These are phyloP conservation scores for Oryza glaberrima DNA, from an alignment of 176 grass and related monocot species.

Conservation along the genomic window DNA sequence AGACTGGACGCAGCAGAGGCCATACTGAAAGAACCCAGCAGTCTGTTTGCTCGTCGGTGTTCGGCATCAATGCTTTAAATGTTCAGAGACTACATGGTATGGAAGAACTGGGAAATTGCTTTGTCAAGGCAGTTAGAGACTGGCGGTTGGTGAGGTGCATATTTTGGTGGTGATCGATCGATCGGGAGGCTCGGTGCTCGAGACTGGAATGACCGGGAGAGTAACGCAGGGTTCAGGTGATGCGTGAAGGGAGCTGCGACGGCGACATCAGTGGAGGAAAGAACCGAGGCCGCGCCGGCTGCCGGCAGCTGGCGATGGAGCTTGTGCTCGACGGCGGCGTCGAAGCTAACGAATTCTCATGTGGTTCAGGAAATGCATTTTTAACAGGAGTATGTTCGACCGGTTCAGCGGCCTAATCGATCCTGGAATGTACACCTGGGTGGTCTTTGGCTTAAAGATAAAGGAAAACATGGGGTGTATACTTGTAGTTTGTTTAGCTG, in stretches of 20 bases:
- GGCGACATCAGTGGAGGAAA: slow-evolving; percentile 28
- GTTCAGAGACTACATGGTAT: not conserved
- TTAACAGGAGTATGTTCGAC: not conserved
- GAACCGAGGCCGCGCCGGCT: not conserved
- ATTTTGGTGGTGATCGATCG: not conserved
- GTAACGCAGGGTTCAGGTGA: slow-evolving; percentile 34
- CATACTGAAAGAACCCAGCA: not conserved
- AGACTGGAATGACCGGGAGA: slow-evolving; percentile 19
- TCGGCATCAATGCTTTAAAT: not conserved
- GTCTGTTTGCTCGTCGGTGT: not conserved
- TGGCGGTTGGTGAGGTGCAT: not conserved
- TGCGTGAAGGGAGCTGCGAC: slow-evolving; percentile 66
- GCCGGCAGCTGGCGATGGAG: not conserved
- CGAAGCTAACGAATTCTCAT: not conserved
- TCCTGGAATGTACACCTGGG: not conserved
- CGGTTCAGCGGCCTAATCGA: not conserved
- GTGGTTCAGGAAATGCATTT: not conserved
- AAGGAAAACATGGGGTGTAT: slow-evolving; percentile 12
- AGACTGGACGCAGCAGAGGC: not conserved
- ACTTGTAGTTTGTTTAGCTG: not conserved
- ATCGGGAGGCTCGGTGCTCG: not conserved
- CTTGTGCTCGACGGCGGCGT: not conserved
- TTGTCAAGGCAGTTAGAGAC: slow-evolving; percentile 35
- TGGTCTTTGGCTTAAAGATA: slow-evolving; percentile 31
- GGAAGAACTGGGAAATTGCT: not conserved